Evolutionary conservation across 2,329 filamentous ascomycete species (phyloP), one percentile per base, ranked within the genome.

Genomic region (Penicillium sp.): DNA sequence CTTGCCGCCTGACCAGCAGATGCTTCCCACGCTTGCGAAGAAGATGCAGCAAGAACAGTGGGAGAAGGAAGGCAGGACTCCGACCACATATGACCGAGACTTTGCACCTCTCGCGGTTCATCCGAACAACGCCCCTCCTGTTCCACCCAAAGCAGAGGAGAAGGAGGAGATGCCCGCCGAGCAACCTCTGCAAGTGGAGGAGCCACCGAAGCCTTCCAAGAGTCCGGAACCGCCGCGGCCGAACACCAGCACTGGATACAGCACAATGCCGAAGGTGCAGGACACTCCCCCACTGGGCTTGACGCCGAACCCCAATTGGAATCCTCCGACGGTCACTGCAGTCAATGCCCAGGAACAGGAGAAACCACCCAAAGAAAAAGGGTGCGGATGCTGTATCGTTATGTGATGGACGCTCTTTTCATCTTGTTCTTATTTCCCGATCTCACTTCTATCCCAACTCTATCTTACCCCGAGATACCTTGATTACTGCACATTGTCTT

Each of bases 31-130:
- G 0, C 88, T 96, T 46, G 92, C 92, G 9, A 87, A 84, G 55
- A 77, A 86, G 39, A 75, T 96, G 63, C 85, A 92, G 62, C 90
- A 95, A 67, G 88, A 95, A 63, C 85, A 90, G 62, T 95, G 88
- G 89, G 88, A 93, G 65, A 85, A 81, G 52, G 86, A 95, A 62
- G 89, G 89, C 47, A 87, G 85, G 48, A 85, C 86, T 47, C 87
- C 87, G 3, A 85, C 79, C 42, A 74, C 83, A 16, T 95, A 95
- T 60, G 89, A 95, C 66, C 85, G 80, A 46, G 82, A 94, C 42
- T 92, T 95, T 67, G 80, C 84, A 12, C 82, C 89, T 4, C 69
- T 96, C 45, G 92, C 66, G 25, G 60, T 70, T 20, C 59, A 63
- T 10, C 54, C 60, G 2, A 57, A 66, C 20, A 60, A 63, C 11